phyloP scores from a whole-genome alignment of 768 basidiomycete genomes.

The Leccinum variicolor region DNA sequence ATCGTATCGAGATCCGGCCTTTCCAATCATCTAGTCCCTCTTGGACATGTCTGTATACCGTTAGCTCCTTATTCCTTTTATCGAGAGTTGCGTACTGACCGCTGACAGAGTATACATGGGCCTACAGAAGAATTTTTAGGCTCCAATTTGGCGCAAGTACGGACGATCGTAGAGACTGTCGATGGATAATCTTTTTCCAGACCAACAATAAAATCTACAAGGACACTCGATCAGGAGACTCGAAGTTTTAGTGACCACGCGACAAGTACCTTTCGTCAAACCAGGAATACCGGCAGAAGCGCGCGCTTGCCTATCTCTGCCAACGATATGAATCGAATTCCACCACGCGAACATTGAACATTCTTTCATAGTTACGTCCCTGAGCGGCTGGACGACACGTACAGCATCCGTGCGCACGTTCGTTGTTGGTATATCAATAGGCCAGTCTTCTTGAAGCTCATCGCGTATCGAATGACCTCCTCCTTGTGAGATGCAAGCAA shows the following conservation, averaged over 20 bases:
- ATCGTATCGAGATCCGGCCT: constrained; percentile 65
- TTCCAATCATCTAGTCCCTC: constrained; percentile 71
- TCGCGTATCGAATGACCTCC: constrained; percentile 68
- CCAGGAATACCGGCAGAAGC: constrained; percentile 58
- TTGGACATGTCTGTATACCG: constrained; percentile 53
- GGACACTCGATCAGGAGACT: background rate
- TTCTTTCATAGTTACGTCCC: constrained; percentile 76
- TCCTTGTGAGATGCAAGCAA: constrained; percentile 73
- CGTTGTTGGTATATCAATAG: constrained; percentile 20
- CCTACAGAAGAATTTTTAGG: constrained; percentile 54
- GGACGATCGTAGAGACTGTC: constrained; percentile 79
- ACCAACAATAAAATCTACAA: constrained; percentile 72
- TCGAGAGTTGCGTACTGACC: constrained; percentile 37
- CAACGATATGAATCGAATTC: constrained; percentile 52
- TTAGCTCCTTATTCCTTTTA: background rate
- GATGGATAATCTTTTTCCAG: constrained; percentile 83
- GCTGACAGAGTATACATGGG: constrained; percentile 60
- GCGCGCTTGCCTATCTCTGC: constrained; percentile 42
- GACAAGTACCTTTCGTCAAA: constrained; percentile 59
- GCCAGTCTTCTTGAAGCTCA: constrained; percentile 73
- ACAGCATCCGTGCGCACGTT: constrained; percentile 26
- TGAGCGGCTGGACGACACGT: constrained; percentile 61
- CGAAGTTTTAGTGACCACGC: background rate
- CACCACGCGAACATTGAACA: constrained; percentile 79
- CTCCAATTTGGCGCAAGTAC: constrained; percentile 75